phyloP scores from a whole-genome alignment of 257 asterid genomes.

The Solanum chmielewskii region DNA sequence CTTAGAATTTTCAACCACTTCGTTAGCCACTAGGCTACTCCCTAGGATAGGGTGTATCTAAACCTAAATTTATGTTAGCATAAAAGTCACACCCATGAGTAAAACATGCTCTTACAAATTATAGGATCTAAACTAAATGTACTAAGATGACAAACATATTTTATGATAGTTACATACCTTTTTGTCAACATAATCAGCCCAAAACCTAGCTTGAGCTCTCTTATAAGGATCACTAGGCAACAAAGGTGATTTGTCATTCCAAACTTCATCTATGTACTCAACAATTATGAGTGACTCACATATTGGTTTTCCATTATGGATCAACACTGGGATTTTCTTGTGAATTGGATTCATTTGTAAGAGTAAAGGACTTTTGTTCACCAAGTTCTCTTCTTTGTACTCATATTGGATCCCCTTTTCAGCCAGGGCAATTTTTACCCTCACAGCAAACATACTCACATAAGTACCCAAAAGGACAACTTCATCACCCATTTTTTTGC shows the following conservation, averaged over 20 bases:
- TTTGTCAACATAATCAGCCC: constrained; percentile 26
- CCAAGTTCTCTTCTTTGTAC: constrained; percentile 1
- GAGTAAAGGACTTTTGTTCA: constrained; percentile 6
- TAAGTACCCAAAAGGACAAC: constrained; percentile 7
- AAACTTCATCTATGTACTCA: constrained; percentile 22
- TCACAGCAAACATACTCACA: constrained; percentile 17
- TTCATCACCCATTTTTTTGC: neutral
- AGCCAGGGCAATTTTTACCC: constrained; percentile 15
- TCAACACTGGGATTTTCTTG: constrained; percentile 18
- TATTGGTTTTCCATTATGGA: constrained; percentile 17
- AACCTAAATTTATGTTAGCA: neutral
- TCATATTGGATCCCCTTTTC: constrained; percentile 12
- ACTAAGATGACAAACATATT: neutral
- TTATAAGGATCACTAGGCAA: constrained; percentile 20
- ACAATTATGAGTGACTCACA: constrained; percentile 10
- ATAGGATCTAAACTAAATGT: neutral
- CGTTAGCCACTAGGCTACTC: too few relatives aligned
- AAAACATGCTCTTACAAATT: neutral
- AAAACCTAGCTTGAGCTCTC: constrained; percentile 23
- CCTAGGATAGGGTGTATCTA: neutral
- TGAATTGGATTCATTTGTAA: constrained; percentile 28
- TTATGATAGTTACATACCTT: neutral
- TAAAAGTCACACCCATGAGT: neutral
- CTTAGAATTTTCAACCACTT: too few relatives aligned
- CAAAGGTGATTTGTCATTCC: constrained; percentile 10